These are phyloP conservation scores for Neurospora sp. DNA, from an alignment of 495 filamentous ascomycete genomes.

Conservation along the genomic window DNA sequence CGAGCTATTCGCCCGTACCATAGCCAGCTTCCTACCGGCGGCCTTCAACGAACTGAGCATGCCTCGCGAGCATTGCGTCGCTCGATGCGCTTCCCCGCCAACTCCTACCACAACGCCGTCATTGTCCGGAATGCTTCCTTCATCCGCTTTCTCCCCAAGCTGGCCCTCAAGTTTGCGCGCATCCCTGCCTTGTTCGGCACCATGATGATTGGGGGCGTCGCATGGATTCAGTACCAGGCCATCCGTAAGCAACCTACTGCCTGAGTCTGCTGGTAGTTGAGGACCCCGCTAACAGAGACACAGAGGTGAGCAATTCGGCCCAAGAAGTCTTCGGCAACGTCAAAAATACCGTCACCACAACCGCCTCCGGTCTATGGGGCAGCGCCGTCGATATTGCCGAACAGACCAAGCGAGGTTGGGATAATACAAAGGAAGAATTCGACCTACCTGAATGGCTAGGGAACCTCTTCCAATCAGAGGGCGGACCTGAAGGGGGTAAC, in stretches of 20 bases:
- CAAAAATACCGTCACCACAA: conserved; percentile 54
- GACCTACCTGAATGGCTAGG: conserved; percentile 82
- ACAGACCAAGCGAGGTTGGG: conserved; percentile 72
- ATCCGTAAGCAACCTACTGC: conserved; percentile 50
- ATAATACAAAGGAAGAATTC: conserved; percentile 67
- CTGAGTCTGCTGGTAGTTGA: neutral
- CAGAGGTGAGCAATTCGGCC: conserved; percentile 85
- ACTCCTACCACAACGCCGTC: conserved; percentile 74
- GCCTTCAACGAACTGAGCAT: conserved; percentile 56
- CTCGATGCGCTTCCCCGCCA: conserved; percentile 66
- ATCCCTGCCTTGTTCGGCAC: conserved; percentile 88
- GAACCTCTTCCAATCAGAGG: conserved; percentile 53
- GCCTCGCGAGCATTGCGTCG: conserved; percentile 47
- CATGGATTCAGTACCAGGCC: conserved; percentile 95
- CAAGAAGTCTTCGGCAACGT: conserved; percentile 66
- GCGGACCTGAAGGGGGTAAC: conserved; percentile 32
- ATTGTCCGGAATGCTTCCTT: conserved; percentile 82
- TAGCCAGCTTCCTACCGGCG: conserved; percentile 50
- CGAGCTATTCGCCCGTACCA: conserved; percentile 56
- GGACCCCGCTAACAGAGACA: conserved; percentile 1
- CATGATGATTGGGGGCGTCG: conserved; percentile 71
- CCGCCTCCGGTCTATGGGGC: conserved; percentile 56
- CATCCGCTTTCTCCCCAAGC: conserved; percentile 70
- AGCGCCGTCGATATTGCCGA: conserved; percentile 63
- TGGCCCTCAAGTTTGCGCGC: conserved; percentile 76